These are phyloP conservation scores for Malbranchea cinnamomea DNA, from an alignment of 2,329 filamentous ascomycete species.

Conservation along the genomic window DNA sequence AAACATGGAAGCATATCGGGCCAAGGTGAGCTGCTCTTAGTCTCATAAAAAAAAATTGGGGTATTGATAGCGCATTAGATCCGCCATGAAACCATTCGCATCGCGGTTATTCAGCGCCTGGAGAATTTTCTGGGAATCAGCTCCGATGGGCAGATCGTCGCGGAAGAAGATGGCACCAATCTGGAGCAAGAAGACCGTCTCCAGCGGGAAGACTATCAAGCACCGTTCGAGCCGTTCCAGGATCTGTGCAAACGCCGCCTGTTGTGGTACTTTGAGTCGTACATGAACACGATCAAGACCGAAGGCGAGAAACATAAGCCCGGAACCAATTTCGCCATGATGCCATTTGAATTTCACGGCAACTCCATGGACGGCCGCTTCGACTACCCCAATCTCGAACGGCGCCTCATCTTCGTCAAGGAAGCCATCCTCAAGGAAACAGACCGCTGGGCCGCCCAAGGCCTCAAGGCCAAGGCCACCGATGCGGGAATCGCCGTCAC, in stretches of 20 bases:
- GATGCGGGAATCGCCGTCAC: slow-evolving; percentile 68
- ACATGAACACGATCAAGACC: slow-evolving; percentile 54
- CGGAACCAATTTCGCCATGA: slow-evolving; percentile 51
- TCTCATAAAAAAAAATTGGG: too few relatives aligned
- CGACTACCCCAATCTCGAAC: slow-evolving; percentile 60
- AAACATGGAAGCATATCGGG: slow-evolving; percentile 58
- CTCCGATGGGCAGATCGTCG: slow-evolving; percentile 31
- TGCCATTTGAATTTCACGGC: slow-evolving; percentile 68
- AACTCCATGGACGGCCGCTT: slow-evolving; percentile 83
- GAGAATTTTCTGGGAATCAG: slow-evolving; percentile 62
- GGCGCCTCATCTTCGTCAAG: slow-evolving; percentile 54
- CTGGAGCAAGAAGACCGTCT: slow-evolving; percentile 19
- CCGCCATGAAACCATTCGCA: slow-evolving; percentile 72
- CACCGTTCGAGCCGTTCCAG: slow-evolving; percentile 70
- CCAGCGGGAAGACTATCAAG: slow-evolving; percentile 32
- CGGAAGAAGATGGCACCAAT: slow-evolving; percentile 22
- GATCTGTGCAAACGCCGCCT: slow-evolving; percentile 86
- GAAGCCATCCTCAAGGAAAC: slow-evolving; percentile 58
- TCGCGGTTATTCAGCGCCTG: slow-evolving; percentile 72
- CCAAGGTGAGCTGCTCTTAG: too few relatives aligned
- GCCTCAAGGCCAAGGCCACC: slow-evolving; percentile 44
- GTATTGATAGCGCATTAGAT: slow-evolving; percentile 45
- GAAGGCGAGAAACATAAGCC: slow-evolving; percentile 48
- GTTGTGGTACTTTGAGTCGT: slow-evolving; percentile 90
- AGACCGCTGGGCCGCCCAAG: slow-evolving; percentile 54